phyloP scores from a whole-genome alignment of 2,329 filamentous ascomycete genomes.

The Penicillium sp. region DNA sequence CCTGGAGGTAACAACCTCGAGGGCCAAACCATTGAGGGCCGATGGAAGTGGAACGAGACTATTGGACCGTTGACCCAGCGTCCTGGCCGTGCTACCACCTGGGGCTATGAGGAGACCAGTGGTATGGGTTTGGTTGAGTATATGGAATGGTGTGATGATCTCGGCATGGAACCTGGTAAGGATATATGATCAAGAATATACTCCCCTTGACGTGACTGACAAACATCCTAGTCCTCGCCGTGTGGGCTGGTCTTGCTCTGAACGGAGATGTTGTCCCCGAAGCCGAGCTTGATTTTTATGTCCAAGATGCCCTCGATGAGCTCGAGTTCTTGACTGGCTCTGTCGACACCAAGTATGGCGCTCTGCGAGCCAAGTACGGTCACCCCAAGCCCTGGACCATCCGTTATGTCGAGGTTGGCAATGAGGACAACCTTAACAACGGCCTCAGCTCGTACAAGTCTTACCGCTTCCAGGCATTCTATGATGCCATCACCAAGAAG shows the following conservation, averaged over 20 bases:
- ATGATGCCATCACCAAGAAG: conserved; percentile 62
- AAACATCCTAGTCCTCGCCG: conserved; percentile 42
- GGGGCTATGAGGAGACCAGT: conserved; percentile 54
- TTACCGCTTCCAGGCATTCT: conserved; percentile 64
- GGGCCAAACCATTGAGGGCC: conserved; percentile 42
- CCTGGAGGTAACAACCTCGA: conserved; percentile 61
- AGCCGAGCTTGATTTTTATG: conserved; percentile 41
- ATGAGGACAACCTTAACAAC: conserved; percentile 68
- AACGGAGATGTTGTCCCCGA: conserved; percentile 47
- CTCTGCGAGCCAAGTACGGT: conserved; percentile 63
- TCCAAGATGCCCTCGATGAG: conserved; percentile 45
- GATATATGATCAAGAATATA: background rate
- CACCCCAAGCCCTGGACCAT: conserved; percentile 67
- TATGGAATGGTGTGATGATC: conserved; percentile 56
- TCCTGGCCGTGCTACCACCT: conserved; percentile 49
- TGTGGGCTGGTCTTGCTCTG: conserved; percentile 54
- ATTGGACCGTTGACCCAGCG: conserved; percentile 57
- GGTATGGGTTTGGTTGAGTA: conserved; percentile 57
- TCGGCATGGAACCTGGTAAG: conserved; percentile 48
- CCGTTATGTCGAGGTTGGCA: conserved; percentile 69
- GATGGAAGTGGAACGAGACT: conserved; percentile 61
- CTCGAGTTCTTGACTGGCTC: conserved; percentile 39
- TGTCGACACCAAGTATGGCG: conserved; percentile 41
- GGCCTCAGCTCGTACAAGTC: conserved; percentile 58
- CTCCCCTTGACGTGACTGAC: background rate